A percentile compares a stretch with the other conserved stretches of the same genome.
phyloP scores from a whole-genome alignment of 306 rosid species.

The Abrus pulchellus region DNA sequence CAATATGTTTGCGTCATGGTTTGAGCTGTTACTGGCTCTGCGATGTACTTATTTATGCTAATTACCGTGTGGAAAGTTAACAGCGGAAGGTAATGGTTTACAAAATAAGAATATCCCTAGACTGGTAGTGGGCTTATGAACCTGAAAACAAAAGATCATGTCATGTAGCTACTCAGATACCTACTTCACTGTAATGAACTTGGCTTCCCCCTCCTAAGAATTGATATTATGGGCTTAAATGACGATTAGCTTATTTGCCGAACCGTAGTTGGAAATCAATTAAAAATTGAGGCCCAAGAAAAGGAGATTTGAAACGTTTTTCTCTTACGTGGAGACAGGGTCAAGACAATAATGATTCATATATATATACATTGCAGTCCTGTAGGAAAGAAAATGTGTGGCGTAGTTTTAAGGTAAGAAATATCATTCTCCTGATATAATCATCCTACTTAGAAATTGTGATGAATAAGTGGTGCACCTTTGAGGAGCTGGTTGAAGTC shows the following conservation, averaged over 20 bases:
- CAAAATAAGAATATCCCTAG: too few species aligned
- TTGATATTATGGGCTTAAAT: neutral
- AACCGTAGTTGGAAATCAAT: neutral
- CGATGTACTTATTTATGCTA: neutral
- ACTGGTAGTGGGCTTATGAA: too few species aligned
- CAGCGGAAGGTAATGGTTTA: slow-evolving; percentile 1
- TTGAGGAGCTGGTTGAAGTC: neutral
- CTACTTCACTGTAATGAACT: too few species aligned
- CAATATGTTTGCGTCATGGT: neutral
- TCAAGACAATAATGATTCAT: neutral
- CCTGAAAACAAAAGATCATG: too few species aligned
- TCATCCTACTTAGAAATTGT: neutral
- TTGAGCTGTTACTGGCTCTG: slow-evolving; percentile 18
- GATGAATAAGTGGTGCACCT: neutral
- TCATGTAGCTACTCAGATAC: too few species aligned
- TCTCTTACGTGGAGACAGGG: neutral
- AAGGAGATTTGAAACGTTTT: too few species aligned
- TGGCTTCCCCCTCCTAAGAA: too few species aligned
- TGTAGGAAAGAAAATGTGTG: too few species aligned
- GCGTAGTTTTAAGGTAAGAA: neutral
- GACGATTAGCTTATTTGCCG: neutral
- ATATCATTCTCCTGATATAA: neutral
- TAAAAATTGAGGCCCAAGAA: neutral
- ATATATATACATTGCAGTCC: too few species aligned
- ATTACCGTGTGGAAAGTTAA: neutral